phyloP scores from a whole-genome alignment of 2,329 filamentous ascomycete species.

The Colletotrichum tabaci region DNA sequence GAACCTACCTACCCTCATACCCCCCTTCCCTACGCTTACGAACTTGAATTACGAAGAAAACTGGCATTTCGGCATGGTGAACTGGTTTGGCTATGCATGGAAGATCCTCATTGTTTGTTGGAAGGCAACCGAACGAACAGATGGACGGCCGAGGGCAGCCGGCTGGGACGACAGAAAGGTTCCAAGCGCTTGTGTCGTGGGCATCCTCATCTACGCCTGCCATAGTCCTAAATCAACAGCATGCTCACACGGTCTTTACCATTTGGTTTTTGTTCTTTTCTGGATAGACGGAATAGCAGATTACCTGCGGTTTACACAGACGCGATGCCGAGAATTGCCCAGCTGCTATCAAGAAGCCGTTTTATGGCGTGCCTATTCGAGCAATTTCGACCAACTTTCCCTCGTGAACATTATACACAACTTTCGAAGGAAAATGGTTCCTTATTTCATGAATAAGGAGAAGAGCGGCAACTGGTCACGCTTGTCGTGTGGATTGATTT shows the following conservation, averaged over 20 bases:
- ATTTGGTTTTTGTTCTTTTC: neutral
- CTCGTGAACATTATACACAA: neutral
- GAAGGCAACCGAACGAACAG: slow-evolving; percentile 17
- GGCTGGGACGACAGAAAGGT: slow-evolving; percentile 21
- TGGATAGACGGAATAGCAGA: slow-evolving; percentile 34
- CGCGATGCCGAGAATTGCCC: neutral
- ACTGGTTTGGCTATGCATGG: slow-evolving; percentile 34
- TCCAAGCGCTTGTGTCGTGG: slow-evolving; percentile 23
- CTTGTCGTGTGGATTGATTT: neutral
- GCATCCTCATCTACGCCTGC: slow-evolving; percentile 29
- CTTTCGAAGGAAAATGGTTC: neutral
- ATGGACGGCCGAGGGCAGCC: slow-evolving; percentile 21
- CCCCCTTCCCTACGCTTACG: slow-evolving; percentile 35
- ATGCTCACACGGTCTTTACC: slow-evolving; percentile 38
- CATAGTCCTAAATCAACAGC: slow-evolving; percentile 39
- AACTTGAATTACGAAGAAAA: slow-evolving; percentile 36
- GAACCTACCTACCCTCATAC: slow-evolving; percentile 38
- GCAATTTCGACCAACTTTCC: neutral
- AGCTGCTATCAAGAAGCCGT: neutral
- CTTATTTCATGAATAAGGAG: neutral
- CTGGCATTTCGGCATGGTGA: slow-evolving; percentile 38
- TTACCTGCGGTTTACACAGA: slow-evolving; percentile 16
- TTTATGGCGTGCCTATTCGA: neutral
- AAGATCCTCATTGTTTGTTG: slow-evolving; percentile 6
- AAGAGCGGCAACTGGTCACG: neutral